Evolutionary conservation across 2,329 filamentous ascomycete genomes (phyloP).

Genomic region (Calonectria pauciramosa): DNA sequence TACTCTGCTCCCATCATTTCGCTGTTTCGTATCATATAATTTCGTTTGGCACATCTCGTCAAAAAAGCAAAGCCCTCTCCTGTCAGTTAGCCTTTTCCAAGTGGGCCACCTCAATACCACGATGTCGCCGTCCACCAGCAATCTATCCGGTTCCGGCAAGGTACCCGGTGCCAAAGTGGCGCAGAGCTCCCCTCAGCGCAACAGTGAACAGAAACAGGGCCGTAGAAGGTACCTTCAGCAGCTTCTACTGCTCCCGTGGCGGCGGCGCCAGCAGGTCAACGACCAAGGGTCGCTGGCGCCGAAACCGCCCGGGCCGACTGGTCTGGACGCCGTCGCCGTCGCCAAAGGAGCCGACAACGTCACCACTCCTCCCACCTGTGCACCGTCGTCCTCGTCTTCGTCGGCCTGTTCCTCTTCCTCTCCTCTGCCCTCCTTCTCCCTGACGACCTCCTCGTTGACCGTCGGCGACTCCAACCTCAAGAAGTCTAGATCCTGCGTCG

Average conservation of each 20-base stretch:
- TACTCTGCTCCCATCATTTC: not conserved
- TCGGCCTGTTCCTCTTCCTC: conserved; percentile 30
- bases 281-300: conserved; percentile 42
- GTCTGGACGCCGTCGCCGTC: conserved; percentile 46
- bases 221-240: conserved; percentile 26
- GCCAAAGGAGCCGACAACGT: conserved; percentile 37
- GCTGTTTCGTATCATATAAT: conserved; percentile 12
- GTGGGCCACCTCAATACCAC: conserved; percentile 20
- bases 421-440: conserved; percentile 20
- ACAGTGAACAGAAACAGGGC: conserved; percentile 5
- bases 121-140: conserved; percentile 20
- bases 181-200: conserved; percentile 23
- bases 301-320: conserved; percentile 44
- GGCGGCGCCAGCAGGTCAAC: conserved; percentile 23
- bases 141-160: conserved; percentile 26
- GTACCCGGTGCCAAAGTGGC: conserved; percentile 38
- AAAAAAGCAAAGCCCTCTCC: not conserved
- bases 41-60: conserved; percentile 7
- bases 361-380: conserved; percentile 36
- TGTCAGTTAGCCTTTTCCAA: conserved; percentile 14
- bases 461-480: conserved; percentile 17
- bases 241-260: conserved; percentile 27
- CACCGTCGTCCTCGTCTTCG: conserved; percentile 20
- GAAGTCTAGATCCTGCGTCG: not conserved
- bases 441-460: conserved; percentile 19